phyloP scores from a whole-genome alignment of 176 grass and related monocot species.

The Carex parvula region DNA sequence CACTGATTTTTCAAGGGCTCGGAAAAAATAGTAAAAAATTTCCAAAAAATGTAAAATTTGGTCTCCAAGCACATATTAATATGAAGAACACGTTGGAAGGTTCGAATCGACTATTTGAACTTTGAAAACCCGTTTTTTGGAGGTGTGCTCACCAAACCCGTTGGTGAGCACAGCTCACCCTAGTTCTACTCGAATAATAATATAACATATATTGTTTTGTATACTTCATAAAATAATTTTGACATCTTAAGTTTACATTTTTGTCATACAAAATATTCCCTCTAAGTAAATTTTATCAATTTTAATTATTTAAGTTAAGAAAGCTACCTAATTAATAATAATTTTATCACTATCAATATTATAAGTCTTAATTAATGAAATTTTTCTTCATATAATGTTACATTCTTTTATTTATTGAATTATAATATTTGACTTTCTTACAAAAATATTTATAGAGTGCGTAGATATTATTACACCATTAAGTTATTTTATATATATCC shows the following conservation, averaged over 20 bases:
- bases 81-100: too few relatives aligned
- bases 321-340: neutral
- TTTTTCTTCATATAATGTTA: neutral
- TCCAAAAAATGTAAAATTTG: too few relatives aligned
- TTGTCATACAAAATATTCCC: neutral
- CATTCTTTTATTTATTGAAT: neutral
- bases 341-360: neutral
- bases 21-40: too few relatives aligned
- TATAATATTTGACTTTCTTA: neutral
- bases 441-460: neutral
- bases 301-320: neutral
- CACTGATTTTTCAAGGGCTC: too few relatives aligned
- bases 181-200: too few relatives aligned
- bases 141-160: too few relatives aligned
- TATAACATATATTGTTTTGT: neutral
- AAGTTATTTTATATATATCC: neutral
- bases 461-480: neutral
- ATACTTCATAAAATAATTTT: neutral
- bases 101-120: too few relatives aligned
- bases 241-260: neutral
- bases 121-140: too few relatives aligned
- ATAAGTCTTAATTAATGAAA: neutral
- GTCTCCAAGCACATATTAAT: too few relatives aligned
- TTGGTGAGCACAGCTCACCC: too few relatives aligned
- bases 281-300: neutral